phyloP scores from a whole-genome alignment of 2,329 filamentous ascomycete species.

The Aspergillus sp. region DNA sequence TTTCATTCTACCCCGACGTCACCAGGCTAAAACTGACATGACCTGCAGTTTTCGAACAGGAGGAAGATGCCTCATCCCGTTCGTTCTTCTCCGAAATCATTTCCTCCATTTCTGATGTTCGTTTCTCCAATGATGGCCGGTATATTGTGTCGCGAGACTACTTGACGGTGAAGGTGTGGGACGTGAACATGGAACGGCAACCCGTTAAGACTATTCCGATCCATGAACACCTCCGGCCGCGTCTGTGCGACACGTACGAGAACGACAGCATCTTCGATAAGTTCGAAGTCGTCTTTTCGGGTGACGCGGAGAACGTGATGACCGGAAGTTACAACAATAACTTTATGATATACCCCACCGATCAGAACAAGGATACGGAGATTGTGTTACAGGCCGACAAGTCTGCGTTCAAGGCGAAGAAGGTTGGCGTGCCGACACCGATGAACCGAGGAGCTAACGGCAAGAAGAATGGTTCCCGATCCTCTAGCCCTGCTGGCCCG shows the following conservation, averaged over 20 bases:
- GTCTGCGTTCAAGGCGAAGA: slow-evolving; percentile 99
- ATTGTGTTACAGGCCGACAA: slow-evolving; percentile 97
- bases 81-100: slow-evolving; percentile 99
- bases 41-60: slow-evolving; percentile 84
- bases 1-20: neutral
- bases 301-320: slow-evolving; percentile 98
- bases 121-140: slow-evolving; percentile 90
- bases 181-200: slow-evolving; percentile 97
- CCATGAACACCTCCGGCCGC: slow-evolving; percentile 88
- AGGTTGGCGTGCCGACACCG: slow-evolving; percentile 93
- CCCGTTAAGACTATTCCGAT: slow-evolving; percentile 98
- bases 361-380: slow-evolving; percentile 91
- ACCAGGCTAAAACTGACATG: slow-evolving; percentile 9
- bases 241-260: slow-evolving; percentile 95
- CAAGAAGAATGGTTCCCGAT: slow-evolving; percentile 83
- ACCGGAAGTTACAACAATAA: slow-evolving; percentile 99
- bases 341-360: slow-evolving; percentile 99
- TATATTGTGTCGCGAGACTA: slow-evolving; percentile 98
- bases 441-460: slow-evolving; percentile 68
- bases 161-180: slow-evolving; percentile 98
- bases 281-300: slow-evolving; percentile 98
- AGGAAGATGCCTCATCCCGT: slow-evolving; percentile 91
- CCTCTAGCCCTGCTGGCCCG: slow-evolving; percentile 77
- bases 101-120: slow-evolving; percentile 96
- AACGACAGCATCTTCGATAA: slow-evolving; percentile 99